Evolutionary conservation across 2,329 filamentous ascomycete genomes (phyloP).

Genomic region (Phaeosphaeria sp.): DNA sequence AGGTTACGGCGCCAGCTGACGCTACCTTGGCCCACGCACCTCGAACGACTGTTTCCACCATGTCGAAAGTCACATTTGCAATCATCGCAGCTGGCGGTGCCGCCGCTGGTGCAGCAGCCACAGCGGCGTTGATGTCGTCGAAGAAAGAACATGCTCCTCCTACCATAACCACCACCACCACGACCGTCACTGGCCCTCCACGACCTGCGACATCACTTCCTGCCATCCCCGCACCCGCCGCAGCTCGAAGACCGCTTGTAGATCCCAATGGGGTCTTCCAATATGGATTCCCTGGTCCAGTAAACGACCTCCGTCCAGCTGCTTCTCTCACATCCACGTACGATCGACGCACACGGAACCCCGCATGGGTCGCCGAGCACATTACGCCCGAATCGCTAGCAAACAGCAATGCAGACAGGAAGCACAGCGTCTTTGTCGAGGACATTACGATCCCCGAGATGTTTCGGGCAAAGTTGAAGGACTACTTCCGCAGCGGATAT

Average conservation of each 20-base stretch:
- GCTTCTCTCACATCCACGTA: slow-evolving; percentile 83
- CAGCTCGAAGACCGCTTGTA: slow-evolving; percentile 45
- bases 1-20: background rate
- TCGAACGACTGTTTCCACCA: slow-evolving; percentile 29
- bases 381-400: slow-evolving; percentile 88
- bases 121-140: slow-evolving; percentile 53
- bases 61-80: slow-evolving; percentile 60
- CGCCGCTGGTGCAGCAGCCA: slow-evolving; percentile 56
- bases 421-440: slow-evolving; percentile 82
- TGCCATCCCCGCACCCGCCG: slow-evolving; percentile 32
- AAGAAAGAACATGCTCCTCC: slow-evolving; percentile 36
- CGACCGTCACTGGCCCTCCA: slow-evolving; percentile 37
- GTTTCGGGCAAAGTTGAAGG: slow-evolving; percentile 88
- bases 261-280: slow-evolving; percentile 60
- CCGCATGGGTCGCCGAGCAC: slow-evolving; percentile 90
- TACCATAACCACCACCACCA: slow-evolving; percentile 41
- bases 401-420: slow-evolving; percentile 77
- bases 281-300: slow-evolving; percentile 84
- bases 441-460: slow-evolving; percentile 79
- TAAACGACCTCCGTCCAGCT: slow-evolving; percentile 80
- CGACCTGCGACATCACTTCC: slow-evolving; percentile 33
- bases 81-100: slow-evolving; percentile 57
- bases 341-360: slow-evolving; percentile 90
- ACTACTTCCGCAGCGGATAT: slow-evolving; percentile 95
- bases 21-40: background rate